Evolutionary conservation across 2,329 filamentous ascomycete genomes (phyloP).

Genomic region (Aspergillus niger): DNA sequence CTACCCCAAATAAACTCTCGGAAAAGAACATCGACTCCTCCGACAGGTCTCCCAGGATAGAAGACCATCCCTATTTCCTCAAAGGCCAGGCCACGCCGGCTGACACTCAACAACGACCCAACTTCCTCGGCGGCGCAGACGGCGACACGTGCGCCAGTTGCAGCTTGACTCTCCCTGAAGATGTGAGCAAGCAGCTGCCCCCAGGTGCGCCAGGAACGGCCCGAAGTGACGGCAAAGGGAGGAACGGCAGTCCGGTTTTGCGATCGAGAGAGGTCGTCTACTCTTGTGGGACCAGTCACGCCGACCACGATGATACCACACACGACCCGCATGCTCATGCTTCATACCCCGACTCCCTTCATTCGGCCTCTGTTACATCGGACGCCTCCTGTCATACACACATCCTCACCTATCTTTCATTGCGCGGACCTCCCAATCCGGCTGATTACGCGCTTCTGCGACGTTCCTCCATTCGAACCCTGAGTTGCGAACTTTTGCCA

Average conservation of each 20-base stretch:
- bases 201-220: slow-evolving; percentile 55
- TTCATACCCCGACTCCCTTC: slow-evolving; percentile 43
- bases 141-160: slow-evolving; percentile 61
- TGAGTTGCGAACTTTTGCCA: slow-evolving; percentile 60
- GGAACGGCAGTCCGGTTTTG: slow-evolving; percentile 57
- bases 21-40: slow-evolving; percentile 18
- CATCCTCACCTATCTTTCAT: slow-evolving; percentile 60
- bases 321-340: slow-evolving; percentile 39
- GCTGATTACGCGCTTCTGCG: slow-evolving; percentile 57
- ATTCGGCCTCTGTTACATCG: slow-evolving; percentile 46
- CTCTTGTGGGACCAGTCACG: slow-evolving; percentile 49
- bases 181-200: slow-evolving; percentile 56
- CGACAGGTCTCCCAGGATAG: slow-evolving; percentile 39
- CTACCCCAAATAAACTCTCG: slow-evolving; percentile 17
- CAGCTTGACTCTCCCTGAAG: slow-evolving; percentile 57
- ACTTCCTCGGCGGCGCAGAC: slow-evolving; percentile 47
- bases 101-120: slow-evolving; percentile 48
- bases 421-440: slow-evolving; percentile 57
- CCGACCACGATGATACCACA: slow-evolving; percentile 38
- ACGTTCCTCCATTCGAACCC: slow-evolving; percentile 59
- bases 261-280: slow-evolving; percentile 57
- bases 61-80: slow-evolving; percentile 57
- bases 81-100: slow-evolving; percentile 38
- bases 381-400: slow-evolving; percentile 56
- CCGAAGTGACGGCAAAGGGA: slow-evolving; percentile 50